Percentiles rank a stretch among this genome's conserved stretches.
Conservation (phyloP, 768 basidiomycete genomes). For the Porphyrellus cyaneotinctus region DNA sequence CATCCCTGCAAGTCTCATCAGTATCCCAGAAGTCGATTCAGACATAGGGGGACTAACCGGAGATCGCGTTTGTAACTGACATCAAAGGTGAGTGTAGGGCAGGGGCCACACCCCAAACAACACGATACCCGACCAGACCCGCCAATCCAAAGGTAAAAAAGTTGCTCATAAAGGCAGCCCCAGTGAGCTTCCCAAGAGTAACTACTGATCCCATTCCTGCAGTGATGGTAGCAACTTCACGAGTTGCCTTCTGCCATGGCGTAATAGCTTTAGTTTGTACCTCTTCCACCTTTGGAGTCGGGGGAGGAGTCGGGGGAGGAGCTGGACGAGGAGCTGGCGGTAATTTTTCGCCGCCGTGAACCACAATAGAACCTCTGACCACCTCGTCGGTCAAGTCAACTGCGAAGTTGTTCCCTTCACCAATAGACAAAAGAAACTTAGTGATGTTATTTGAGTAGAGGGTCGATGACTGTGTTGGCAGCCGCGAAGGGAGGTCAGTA, state of each 20-base stretch:
- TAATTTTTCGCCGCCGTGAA: slow-evolving; percentile 62
- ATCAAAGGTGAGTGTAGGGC: slow-evolving; percentile 87
- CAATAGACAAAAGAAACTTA: slow-evolving; percentile 82
- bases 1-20: slow-evolving; percentile 42
- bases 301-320: slow-evolving; percentile 57
- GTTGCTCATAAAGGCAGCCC: slow-evolving; percentile 81
- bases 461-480: slow-evolving; percentile 86
- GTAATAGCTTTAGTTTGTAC: slow-evolving; percentile 57
- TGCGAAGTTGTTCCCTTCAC: slow-evolving; percentile 55
- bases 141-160: slow-evolving; percentile 89
- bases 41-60: slow-evolving; percentile 45
- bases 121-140: slow-evolving; percentile 80
- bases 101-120: slow-evolving; percentile 87
- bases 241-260: slow-evolving; percentile 78
- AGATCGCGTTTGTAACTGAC: slow-evolving; percentile 89
- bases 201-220: slow-evolving; percentile 71
- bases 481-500: slow-evolving; percentile 80
- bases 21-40: background rate
- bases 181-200: slow-evolving; percentile 74
- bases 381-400: slow-evolving; percentile 83
- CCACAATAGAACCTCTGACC: slow-evolving; percentile 72
- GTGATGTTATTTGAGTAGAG: slow-evolving; percentile 90
- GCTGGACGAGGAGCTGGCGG: slow-evolving; percentile 65
- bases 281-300: slow-evolving; percentile 45
- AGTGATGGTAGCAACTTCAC: slow-evolving; percentile 71